Conservation (phyloP, 768 basidiomycete species). For the Russula sp. region DNA sequence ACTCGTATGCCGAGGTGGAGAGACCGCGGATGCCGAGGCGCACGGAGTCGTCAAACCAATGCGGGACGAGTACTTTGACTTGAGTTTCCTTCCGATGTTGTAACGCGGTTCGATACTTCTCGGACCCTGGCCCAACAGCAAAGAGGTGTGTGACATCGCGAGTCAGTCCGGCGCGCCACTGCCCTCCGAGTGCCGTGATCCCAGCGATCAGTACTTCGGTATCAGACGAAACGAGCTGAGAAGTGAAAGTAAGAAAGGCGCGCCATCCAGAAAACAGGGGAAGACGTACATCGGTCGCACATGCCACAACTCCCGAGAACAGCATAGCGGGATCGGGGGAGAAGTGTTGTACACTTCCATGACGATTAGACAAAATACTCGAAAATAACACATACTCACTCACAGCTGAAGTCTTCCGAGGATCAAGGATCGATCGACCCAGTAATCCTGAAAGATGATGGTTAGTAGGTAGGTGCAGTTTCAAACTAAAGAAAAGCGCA, state of each 20-base stretch:
- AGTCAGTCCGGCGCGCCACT: constrained; percentile 71
- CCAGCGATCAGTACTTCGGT: constrained; percentile 67
- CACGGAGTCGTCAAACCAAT: constrained; percentile 86
- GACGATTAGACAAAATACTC: background rate
- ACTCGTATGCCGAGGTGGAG: constrained; percentile 53
- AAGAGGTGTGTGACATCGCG: constrained; percentile 87
- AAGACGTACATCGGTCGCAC: constrained; percentile 55
- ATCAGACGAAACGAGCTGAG: constrained; percentile 56
- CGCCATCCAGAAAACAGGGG: background rate
- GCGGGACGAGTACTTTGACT: constrained; percentile 73
- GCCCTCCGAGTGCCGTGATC: constrained; percentile 72
- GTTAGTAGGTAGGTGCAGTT: background rate
- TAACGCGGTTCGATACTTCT: constrained; percentile 43
- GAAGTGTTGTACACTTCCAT: constrained; percentile 40
- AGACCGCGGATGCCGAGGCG: constrained; percentile 44
- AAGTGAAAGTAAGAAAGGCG: background rate
- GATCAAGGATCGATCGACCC: constrained; percentile 22
- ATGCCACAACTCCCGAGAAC: constrained; percentile 79
- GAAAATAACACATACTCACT: background rate
- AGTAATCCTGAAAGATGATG: constrained; percentile 10
- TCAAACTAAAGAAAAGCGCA: background rate
- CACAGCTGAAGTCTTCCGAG: constrained; percentile 20
- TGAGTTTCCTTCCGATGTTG: constrained; percentile 52
- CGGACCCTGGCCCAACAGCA: constrained; percentile 43
- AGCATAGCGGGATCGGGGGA: constrained; percentile 73